These are phyloP conservation scores for Evansstolkia leycettana DNA, from an alignment of 495 filamentous ascomycete species.

Conservation along the genomic window DNA sequence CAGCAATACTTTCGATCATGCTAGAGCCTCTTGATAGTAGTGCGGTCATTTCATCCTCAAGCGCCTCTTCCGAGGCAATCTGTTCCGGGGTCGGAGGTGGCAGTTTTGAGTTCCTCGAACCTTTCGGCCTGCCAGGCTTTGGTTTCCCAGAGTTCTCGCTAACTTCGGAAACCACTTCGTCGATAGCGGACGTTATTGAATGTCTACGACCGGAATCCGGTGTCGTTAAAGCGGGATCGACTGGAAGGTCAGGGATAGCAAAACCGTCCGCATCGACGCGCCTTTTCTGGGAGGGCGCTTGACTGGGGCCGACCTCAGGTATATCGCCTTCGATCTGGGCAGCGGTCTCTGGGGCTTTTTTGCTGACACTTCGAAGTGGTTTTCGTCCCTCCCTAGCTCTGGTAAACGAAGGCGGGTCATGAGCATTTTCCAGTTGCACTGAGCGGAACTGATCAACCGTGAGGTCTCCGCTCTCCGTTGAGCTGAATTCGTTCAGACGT, in stretches of 20 bases:
- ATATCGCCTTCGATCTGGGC: slow-evolving; percentile 30
- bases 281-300: slow-evolving; percentile 10
- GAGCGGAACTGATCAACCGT: slow-evolving; percentile 81
- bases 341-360: slow-evolving; percentile 34
- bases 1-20: slow-evolving; percentile 19
- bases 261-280: slow-evolving; percentile 37
- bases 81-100: slow-evolving; percentile 27
- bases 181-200: slow-evolving; percentile 12
- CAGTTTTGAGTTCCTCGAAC: slow-evolving; percentile 12
- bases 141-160: slow-evolving; percentile 7
- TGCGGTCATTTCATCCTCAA: slow-evolving; percentile 30
- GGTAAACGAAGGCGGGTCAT: slow-evolving; percentile 77
- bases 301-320: neutral
- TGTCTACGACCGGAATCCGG: slow-evolving; percentile 7
- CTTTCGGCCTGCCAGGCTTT: slow-evolving; percentile 20
- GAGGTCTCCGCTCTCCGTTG: slow-evolving; percentile 63
- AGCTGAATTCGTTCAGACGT: slow-evolving; percentile 79
- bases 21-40: slow-evolving; percentile 27
- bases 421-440: slow-evolving; percentile 47
- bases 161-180: slow-evolving; percentile 13
- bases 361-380: slow-evolving; percentile 21
- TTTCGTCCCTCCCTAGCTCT: slow-evolving; percentile 41
- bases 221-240: slow-evolving; percentile 29
- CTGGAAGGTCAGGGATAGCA: slow-evolving; percentile 33
- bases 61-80: slow-evolving; percentile 29